Evolutionary conservation across 2,329 filamentous ascomycete species (phyloP).

Genomic region (Fusarium sp.): DNA sequence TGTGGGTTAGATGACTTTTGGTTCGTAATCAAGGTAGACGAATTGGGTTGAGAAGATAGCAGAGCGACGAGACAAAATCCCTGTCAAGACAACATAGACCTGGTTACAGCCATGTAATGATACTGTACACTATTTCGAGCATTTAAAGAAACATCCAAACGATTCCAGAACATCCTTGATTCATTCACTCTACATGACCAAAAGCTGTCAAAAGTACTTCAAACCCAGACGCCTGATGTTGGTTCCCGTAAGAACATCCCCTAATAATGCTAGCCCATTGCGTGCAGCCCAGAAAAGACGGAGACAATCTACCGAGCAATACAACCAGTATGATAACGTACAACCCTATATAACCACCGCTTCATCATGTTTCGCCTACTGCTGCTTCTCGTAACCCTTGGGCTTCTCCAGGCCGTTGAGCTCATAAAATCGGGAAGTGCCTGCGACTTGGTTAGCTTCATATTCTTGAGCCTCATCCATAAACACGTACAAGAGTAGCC

Average conservation of each 20-base stretch:
- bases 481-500: slow-evolving; percentile 87
- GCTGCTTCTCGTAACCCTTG: slow-evolving; percentile 83
- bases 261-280: slow-evolving; percentile 37
- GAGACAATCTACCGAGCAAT: slow-evolving; percentile 42
- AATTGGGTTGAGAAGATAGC: neutral
- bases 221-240: slow-evolving; percentile 49
- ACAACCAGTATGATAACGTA: slow-evolving; percentile 43
- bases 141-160: slow-evolving; percentile 32
- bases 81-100: slow-evolving; percentile 30
- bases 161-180: slow-evolving; percentile 44
- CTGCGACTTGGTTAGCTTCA: slow-evolving; percentile 43
- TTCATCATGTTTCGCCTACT: slow-evolving; percentile 53
- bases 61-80: slow-evolving; percentile 10
- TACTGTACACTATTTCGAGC: slow-evolving; percentile 47
- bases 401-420: slow-evolving; percentile 86
- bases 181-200: slow-evolving; percentile 49
- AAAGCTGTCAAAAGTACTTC: slow-evolving; percentile 49
- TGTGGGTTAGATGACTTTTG: slow-evolving; percentile 56
- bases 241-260: slow-evolving; percentile 42
- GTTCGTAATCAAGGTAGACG: neutral
- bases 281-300: slow-evolving; percentile 38
- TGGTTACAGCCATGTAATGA: slow-evolving; percentile 44
- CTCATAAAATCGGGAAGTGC: slow-evolving; percentile 86
- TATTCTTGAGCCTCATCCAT: neutral
- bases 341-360: slow-evolving; percentile 22